phyloP scores from a whole-genome alignment of 257 asterid genomes.

The Nicotiana knightiana region DNA sequence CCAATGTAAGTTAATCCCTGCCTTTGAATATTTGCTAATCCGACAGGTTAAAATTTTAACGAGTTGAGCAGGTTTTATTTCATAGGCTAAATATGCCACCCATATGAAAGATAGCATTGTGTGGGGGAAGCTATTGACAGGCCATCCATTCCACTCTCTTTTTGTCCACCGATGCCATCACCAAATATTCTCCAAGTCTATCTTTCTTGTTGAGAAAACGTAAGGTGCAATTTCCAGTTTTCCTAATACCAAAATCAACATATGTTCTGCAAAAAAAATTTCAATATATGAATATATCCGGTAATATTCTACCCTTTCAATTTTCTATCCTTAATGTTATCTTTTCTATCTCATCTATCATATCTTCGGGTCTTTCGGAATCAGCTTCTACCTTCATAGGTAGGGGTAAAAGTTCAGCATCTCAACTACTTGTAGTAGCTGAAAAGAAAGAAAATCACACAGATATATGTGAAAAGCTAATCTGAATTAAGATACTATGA shows the following conservation, averaged over 20 bases:
- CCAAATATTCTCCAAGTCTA: conserved; percentile 16
- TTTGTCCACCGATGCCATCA: conserved; percentile 33
- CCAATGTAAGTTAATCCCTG: background rate
- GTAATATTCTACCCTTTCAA: too few species aligned
- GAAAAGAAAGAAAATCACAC: background rate
- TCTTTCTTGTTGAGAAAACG: conserved; percentile 13
- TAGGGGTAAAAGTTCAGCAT: background rate
- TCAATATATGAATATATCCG: too few species aligned
- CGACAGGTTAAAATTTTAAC: background rate
- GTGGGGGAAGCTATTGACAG: too few species aligned
- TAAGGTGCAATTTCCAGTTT: conserved; percentile 13
- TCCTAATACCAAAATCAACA: too few species aligned
- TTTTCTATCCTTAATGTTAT: too few species aligned
- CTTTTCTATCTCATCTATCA: too few species aligned
- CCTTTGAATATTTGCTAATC: background rate
- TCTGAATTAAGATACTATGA: background rate
- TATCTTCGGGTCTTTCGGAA: too few species aligned
- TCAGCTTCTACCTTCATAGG: too few species aligned
- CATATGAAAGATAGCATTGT: background rate
- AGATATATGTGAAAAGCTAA: background rate
- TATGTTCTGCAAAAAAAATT: too few species aligned
- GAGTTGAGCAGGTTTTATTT: background rate
- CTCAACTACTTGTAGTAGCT: background rate
- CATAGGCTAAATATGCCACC: background rate
- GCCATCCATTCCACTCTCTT: conserved; percentile 20